These are phyloP conservation scores for Salix suchowensis DNA, from an alignment of 345 rosid genomes.

Conservation along the genomic window DNA sequence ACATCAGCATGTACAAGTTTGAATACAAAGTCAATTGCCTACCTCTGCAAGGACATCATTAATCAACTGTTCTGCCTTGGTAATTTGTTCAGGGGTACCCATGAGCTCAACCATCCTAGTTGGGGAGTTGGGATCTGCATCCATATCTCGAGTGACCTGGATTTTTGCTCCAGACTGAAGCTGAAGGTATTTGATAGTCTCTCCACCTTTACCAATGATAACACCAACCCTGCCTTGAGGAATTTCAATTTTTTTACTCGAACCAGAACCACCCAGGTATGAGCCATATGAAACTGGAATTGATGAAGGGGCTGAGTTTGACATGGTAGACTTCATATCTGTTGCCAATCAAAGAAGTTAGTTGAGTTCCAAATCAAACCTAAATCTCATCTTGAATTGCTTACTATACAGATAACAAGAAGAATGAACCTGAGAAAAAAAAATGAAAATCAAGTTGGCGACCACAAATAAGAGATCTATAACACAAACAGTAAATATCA, in stretches of 20 bases:
- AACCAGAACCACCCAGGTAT: conserved; percentile 53
- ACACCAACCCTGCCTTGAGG: conserved; percentile 97
- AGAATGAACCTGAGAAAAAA: neutral
- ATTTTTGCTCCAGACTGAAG: conserved; percentile 95
- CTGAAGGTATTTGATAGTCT: conserved; percentile 92
- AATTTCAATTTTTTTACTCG: conserved; percentile 83
- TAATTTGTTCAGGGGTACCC: conserved; percentile 80
- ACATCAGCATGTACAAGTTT: neutral
- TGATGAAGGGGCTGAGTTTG: conserved; percentile 45
- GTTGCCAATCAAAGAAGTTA: conserved; percentile 11
- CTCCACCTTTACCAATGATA: conserved; percentile 95
- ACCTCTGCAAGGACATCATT: conserved; percentile 91
- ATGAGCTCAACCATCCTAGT: conserved; percentile 72
- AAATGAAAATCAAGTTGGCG: neutral
- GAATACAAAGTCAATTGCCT: neutral
- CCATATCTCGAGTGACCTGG: conserved; percentile 93
- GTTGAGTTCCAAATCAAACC: neutral
- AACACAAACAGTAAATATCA: neutral
- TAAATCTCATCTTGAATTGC: neutral
- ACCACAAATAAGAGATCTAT: neutral
- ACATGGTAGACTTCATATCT: conserved; percentile 51
- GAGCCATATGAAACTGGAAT: conserved; percentile 67
- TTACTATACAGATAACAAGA: neutral
- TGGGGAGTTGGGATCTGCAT: conserved; percentile 71
- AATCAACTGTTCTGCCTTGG: conserved; percentile 86